These are phyloP conservation scores for Pseudocercospora pini-densiflorae DNA, from an alignment of 2,329 filamentous ascomycete species.

Conservation along the genomic window DNA sequence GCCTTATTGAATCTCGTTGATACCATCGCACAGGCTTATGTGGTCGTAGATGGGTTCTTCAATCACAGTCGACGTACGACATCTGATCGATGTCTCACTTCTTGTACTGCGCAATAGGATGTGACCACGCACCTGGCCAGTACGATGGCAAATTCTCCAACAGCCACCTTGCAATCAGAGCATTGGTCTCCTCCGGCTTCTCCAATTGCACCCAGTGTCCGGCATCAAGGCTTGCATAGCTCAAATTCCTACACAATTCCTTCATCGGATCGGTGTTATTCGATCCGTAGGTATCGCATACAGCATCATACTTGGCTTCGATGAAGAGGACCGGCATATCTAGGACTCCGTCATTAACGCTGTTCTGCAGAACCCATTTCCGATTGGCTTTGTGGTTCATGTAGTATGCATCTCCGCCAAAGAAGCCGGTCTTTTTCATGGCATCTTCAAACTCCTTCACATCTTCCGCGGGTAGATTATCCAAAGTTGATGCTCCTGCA, in stretches of 20 bases:
- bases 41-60: no score
- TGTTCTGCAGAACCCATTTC: slow-evolving; percentile 45
- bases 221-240: slow-evolving; percentile 41
- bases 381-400: slow-evolving; percentile 49
- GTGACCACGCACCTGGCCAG: slow-evolving; percentile 23
- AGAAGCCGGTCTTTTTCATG: slow-evolving; percentile 47
- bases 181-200: slow-evolving; percentile 33
- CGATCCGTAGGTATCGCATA: slow-evolving; percentile 42
- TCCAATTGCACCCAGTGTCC: slow-evolving; percentile 34
- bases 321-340: slow-evolving; percentile 45
- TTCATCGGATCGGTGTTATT: slow-evolving; percentile 42
- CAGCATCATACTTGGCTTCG: slow-evolving; percentile 45
- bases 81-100: no score
- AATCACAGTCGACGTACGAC: no score
- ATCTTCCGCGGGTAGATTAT: slow-evolving; percentile 30
- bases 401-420: slow-evolving; percentile 47
- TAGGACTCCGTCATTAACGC: slow-evolving; percentile 39
- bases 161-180: slow-evolving; percentile 32
- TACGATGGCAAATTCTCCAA: slow-evolving; percentile 21
- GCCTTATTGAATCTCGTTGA: no score
- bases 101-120: slow-evolving; percentile 11
- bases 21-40: no score
- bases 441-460: slow-evolving; percentile 36
- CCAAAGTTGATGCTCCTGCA: slow-evolving; percentile 30
- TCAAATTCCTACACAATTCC: slow-evolving; percentile 43